Base-by-base conservation (phyloP, 192 early-diverging fungal genomes). In the Dissophora globulifera region DNA sequence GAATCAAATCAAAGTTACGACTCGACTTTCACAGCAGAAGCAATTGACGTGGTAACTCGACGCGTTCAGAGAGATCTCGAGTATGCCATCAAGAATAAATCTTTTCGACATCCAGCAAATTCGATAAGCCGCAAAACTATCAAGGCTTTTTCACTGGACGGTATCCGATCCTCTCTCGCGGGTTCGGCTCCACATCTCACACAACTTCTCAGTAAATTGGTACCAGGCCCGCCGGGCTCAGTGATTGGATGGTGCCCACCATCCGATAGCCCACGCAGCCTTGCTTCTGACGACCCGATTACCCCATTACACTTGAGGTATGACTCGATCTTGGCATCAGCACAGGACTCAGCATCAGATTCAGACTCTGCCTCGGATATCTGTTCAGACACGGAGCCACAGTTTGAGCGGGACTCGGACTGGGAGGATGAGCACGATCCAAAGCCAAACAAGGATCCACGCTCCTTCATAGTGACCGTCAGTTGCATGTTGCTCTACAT, bases 91-190 rank as follows among this genome's bases (percentile, higher is more conserved):
- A 58, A 58, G 56, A 25, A 46, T 31, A 58, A 8, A 45, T 27
- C 56, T 27, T 58, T 58, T 17, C 3, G 17, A 15, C 56, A 58
- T 31, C 56, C 56, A 46, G 42, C 56, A 58, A 46, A 58, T n/a
- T 58, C 56, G 20, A 58, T 58, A 29, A 30, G 9, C 27, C 56
- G 42, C 43, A 58, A 58, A 17, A 13, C 56, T n/a, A 47, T 58
- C 7, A 43, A 29, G 38, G 13, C 12, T 7, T 58, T 58, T 46
- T 46, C 40, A 11, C 56, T 58, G 42, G 42, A 26, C 7, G 13
- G 27, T 46, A 26, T 58, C 22, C 2, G 43, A 47, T 58, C 56
- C 15, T 58, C 56, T 2, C 56, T 58, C 23, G 17, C 17, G n/a
- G 11, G 16, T 5, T 46, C 42, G 9, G 56, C 56, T 0, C 56